Evolutionary conservation across 768 basidiomycete genomes (phyloP).

Genomic region (Pisolithus albus): DNA sequence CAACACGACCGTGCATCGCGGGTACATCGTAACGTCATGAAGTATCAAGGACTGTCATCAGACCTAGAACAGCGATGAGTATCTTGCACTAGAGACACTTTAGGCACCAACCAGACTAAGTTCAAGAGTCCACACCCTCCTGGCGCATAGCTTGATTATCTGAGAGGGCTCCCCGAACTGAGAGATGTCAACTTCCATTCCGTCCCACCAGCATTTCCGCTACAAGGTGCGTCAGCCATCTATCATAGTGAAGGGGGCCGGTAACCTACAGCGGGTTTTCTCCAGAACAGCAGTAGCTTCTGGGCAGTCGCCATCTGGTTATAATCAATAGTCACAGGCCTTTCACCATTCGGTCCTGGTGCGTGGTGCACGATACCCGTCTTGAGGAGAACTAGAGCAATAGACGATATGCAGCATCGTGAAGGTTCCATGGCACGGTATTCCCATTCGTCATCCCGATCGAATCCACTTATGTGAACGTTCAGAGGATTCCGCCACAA

Average conservation of each 20-base stretch:
- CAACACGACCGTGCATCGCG: neutral
- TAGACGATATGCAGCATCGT: conserved; percentile 96
- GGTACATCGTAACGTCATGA: conserved; percentile 17
- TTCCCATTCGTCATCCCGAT: conserved; percentile 97
- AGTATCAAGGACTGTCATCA: neutral
- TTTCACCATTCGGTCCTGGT: conserved; percentile 46
- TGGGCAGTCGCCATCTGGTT: conserved; percentile 96
- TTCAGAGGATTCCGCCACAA: conserved; percentile 9
- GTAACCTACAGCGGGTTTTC: conserved; percentile 96
- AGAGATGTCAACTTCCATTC: conserved; percentile 81
- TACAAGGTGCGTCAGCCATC: conserved; percentile 23
- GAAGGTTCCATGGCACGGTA: conserved; percentile 93
- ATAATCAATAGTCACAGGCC: conserved; percentile 77
- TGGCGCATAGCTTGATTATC: conserved; percentile 88
- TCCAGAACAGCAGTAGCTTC: conserved; percentile 95
- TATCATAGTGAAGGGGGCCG: neutral
- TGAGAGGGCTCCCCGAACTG: conserved; percentile 44
- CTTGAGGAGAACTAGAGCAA: conserved; percentile 94
- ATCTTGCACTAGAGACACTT: neutral
- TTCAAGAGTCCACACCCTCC: conserved; percentile 97
- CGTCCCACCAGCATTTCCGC: conserved; percentile 99
- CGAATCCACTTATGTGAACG: conserved; percentile 60
- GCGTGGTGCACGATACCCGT: conserved; percentile 84
- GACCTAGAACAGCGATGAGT: neutral
- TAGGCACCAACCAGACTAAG: conserved; percentile 68